Evolutionary conservation across 2,329 filamentous ascomycete species (phyloP).

Genomic region (Stachybotrys chlorohalonatus): DNA sequence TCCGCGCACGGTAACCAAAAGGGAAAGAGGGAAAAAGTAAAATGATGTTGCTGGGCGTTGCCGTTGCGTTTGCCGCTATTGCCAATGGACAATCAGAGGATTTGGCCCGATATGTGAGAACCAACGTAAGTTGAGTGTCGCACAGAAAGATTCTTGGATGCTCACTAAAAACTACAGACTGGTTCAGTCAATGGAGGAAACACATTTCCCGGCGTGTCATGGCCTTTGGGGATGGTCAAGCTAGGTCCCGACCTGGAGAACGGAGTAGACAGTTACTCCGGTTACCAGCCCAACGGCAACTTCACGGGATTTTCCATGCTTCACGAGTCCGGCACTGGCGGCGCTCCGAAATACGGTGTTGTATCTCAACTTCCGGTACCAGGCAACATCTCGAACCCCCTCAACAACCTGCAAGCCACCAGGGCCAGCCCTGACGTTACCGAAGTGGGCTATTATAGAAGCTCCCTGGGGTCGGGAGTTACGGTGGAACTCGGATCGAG

Average conservation of each 20-base stretch:
- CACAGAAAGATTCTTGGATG: too few species aligned
- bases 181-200: conserved; percentile 37
- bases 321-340: conserved; percentile 59
- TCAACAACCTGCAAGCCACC: conserved; percentile 46
- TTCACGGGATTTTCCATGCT: conserved; percentile 55
- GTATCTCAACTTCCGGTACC: conserved; percentile 49
- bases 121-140: too few species aligned
- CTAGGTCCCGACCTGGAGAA: conserved; percentile 39
- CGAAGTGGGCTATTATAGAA: conserved; percentile 53
- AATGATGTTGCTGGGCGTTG: too few species aligned
- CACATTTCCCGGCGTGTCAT: conserved; percentile 39
- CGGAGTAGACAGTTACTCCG: conserved; percentile 42
- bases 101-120: too few species aligned
- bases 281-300: conserved; percentile 39
- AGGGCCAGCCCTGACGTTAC: conserved; percentile 41
- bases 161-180: conserved; percentile 20
- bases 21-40: too few species aligned
- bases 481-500: conserved; percentile 48
- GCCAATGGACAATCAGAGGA: too few species aligned
- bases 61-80: too few species aligned
- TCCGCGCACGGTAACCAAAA: too few species aligned
- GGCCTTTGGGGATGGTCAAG: conserved; percentile 39
- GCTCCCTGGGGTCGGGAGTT: conserved; percentile 45
- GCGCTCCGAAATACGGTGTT: conserved; percentile 61
- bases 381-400: conserved; percentile 35